Evolutionary conservation across 495 filamentous ascomycete species (phyloP).

Genomic region (Neurospora sp.): DNA sequence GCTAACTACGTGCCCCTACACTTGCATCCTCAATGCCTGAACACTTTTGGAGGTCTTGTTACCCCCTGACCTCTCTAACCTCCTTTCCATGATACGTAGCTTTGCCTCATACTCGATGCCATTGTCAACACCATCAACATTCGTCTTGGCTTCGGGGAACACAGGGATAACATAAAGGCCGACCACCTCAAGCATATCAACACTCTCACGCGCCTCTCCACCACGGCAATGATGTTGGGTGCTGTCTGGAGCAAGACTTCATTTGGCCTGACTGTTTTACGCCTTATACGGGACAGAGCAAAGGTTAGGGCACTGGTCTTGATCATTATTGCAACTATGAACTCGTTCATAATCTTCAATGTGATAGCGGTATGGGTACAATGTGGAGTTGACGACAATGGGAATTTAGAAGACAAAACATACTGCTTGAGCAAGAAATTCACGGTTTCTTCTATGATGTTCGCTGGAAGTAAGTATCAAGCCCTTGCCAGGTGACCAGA

Average conservation of each 20-base stretch:
- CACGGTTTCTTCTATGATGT: conserved; percentile 9
- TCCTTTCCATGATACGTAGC: conserved; percentile 1
- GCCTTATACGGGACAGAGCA: conserved; percentile 18
- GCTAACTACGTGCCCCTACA: neutral
- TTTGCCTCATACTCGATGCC: conserved; percentile 12
- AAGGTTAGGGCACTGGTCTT: conserved; percentile 6
- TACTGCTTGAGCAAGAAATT: neutral
- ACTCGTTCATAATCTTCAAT: conserved; percentile 13
- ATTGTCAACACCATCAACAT: conserved; percentile 9
- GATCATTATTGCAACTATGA: conserved; percentile 22
- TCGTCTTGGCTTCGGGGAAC: conserved; percentile 15
- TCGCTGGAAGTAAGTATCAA: conserved; percentile 13
- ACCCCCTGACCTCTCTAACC: neutral
- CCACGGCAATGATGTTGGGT: conserved; percentile 12
- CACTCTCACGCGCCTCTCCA: conserved; percentile 8
- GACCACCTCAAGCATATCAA: conserved; percentile 3
- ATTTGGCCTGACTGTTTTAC: conserved; percentile 22
- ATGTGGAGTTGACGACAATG: conserved; percentile 1
- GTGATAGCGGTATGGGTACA: conserved; percentile 17
- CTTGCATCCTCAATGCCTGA: neutral
- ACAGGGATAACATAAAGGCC: conserved; percentile 1
- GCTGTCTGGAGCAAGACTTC: conserved; percentile 30
- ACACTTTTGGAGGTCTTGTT: neutral
- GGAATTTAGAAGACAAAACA: neutral
- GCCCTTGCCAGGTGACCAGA: neutral